These are phyloP conservation scores for Pseudonitzschia multistriata DNA, from an alignment of 108 stramenopile species.

Conservation along the genomic window DNA sequence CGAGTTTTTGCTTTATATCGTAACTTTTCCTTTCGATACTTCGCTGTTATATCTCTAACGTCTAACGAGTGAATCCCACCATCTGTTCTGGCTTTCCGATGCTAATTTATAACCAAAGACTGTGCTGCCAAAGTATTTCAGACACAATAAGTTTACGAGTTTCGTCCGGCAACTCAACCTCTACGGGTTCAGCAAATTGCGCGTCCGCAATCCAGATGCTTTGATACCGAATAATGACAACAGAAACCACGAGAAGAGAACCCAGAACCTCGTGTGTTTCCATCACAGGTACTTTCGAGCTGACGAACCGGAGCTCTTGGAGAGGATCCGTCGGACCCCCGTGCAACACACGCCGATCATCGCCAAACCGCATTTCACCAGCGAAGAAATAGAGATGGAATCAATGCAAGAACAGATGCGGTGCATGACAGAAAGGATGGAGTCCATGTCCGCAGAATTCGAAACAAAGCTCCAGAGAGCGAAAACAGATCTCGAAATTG, in stretches of 20 bases:
- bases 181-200: constrained; percentile 43
- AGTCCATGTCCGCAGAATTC: background rate
- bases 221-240: background rate
- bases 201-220: background rate
- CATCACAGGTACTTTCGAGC: constrained; percentile 57
- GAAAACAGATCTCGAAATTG: constrained; percentile 9
- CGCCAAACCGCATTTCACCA: background rate
- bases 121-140: constrained; percentile 83
- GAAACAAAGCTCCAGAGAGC: background rate
- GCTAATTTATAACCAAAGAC: constrained; percentile 8
- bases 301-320: constrained; percentile 56
- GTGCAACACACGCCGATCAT: background rate
- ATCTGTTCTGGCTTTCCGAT: background rate
- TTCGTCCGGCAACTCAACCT: constrained; percentile 90
- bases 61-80: background rate
- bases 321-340: constrained; percentile 44
- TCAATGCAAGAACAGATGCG: background rate
- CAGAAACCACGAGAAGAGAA: background rate
- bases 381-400: background rate
- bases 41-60: background rate
- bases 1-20: background rate
- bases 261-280: constrained; percentile 32
- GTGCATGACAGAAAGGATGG: constrained; percentile 2
- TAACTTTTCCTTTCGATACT: background rate
- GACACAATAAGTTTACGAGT: constrained; percentile 81